Conservation (phyloP, 129 eudicot genomes). For the Pulicaria dysenterica region DNA sequence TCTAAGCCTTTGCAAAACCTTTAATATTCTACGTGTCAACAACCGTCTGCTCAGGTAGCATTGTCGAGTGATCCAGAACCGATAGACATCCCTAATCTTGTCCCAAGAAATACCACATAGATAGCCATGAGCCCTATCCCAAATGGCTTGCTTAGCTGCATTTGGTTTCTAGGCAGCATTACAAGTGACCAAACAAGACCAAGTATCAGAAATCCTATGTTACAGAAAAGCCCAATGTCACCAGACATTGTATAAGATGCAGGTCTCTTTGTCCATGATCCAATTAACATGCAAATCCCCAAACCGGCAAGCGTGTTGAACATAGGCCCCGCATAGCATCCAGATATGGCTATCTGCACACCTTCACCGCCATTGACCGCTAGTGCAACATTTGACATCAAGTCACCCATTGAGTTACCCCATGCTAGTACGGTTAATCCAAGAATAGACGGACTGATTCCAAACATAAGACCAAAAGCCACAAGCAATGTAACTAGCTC, state of each 20-base stretch:
- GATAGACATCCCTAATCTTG: conserved; percentile 49
- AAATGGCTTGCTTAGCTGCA: conserved; percentile 64
- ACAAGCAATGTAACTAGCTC: conserved; percentile 77
- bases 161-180: conserved; percentile 57
- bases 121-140: conserved; percentile 72
- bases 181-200: conserved; percentile 75
- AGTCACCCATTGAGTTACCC: conserved; percentile 93
- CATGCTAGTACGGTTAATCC: conserved; percentile 86
- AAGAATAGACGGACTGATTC: conserved; percentile 69
- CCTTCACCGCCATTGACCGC: conserved; percentile 78
- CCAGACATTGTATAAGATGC: conserved; percentile 48
- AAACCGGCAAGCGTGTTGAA: conserved; percentile 80
- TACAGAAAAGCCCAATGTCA: conserved; percentile 60
- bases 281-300: conserved; percentile 70
- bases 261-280: conserved; percentile 71
- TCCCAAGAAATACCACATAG: conserved; percentile 53
- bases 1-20: conserved; percentile 17
- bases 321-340: conserved; percentile 93
- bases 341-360: conserved; percentile 84
- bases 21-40: not conserved
- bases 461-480: conserved; percentile 63
- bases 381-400: conserved; percentile 75
- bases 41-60: conserved; percentile 22
- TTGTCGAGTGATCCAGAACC: conserved; percentile 41
- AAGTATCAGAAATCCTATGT: conserved; percentile 63